Evolutionary conservation across 129 eudicot species (phyloP).

Genomic region (Cynara cardunculus): DNA sequence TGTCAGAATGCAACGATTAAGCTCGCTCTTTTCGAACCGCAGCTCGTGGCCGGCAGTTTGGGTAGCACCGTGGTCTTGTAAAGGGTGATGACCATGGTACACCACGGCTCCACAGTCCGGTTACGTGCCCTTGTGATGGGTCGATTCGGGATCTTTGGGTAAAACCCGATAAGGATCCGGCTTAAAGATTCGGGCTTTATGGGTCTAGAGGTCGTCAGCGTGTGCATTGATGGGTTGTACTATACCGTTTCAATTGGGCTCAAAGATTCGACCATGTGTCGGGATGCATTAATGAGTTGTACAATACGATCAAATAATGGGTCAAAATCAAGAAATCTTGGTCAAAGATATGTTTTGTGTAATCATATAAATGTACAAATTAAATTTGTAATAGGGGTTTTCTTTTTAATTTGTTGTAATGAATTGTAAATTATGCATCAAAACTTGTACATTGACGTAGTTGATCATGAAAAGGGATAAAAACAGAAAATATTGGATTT

Average conservation of each 20-base stretch:
- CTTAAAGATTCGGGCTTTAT: background rate
- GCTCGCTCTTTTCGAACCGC: constrained; percentile 50
- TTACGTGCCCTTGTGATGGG: background rate
- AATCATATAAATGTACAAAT: constrained; percentile 22
- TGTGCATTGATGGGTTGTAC: constrained; percentile 19
- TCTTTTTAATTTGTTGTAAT: constrained; percentile 11
- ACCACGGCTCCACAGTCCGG: background rate
- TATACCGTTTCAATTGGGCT: background rate
- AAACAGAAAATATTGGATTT: background rate
- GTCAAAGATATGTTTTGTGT: constrained; percentile 7
- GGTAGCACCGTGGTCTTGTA: constrained; percentile 46
- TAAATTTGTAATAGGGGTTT: constrained; percentile 5
- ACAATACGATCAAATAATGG: background rate
- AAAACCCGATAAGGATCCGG: background rate
- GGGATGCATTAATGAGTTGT: constrained; percentile 12
- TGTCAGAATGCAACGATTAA: constrained; percentile 49
- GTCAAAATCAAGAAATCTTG: constrained; percentile 2
- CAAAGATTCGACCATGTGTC: background rate
- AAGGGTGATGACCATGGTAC: background rate
- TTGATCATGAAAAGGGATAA: background rate
- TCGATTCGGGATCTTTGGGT: background rate
- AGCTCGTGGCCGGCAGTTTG: constrained; percentile 52
- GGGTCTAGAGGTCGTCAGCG: background rate
- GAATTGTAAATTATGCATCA: constrained; percentile 16
- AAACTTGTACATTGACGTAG: constrained; percentile 27